Evolutionary conservation across 495 filamentous ascomycete species (phyloP).

Genomic region (Xanthoparmelia taractica): DNA sequence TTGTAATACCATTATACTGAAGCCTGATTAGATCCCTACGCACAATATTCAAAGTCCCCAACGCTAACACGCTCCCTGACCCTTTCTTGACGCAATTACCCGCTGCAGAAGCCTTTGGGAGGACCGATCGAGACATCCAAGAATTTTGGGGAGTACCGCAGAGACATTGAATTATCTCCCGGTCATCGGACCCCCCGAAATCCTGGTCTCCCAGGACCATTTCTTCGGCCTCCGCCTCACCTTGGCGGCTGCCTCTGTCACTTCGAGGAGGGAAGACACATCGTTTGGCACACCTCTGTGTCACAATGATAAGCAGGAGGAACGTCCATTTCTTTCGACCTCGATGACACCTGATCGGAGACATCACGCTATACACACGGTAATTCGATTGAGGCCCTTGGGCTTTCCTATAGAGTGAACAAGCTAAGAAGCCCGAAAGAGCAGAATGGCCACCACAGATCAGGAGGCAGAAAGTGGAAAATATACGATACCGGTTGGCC

Average conservation of each 20-base stretch:
- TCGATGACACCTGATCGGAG: constrained; percentile 15
- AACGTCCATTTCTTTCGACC: constrained; percentile 15
- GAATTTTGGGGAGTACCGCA: neutral
- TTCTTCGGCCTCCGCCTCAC: no score
- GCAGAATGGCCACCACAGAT: constrained; percentile 8
- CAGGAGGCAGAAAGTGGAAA: neutral
- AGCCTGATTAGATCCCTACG: constrained; percentile 7
- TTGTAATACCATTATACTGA: neutral
- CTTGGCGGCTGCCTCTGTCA: neutral
- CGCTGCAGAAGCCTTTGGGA: neutral
- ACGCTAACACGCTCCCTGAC: constrained; percentile 3
- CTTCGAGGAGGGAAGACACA: neutral
- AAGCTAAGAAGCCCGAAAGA: neutral
- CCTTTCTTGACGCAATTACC: neutral
- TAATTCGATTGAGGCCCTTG: neutral
- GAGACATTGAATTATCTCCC: neutral
- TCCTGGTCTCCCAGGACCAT: neutral
- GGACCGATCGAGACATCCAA: neutral
- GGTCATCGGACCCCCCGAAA: neutral
- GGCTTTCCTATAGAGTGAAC: neutral
- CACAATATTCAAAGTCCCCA: neutral
- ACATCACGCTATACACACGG: neutral
- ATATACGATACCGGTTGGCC: neutral
- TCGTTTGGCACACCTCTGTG: neutral
- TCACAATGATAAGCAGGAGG: constrained; percentile 13